Evolutionary conservation across 345 rosid genomes (phyloP), one percentile per base, ranked within the genome.

Genomic region (Rhizophora mangle): DNA sequence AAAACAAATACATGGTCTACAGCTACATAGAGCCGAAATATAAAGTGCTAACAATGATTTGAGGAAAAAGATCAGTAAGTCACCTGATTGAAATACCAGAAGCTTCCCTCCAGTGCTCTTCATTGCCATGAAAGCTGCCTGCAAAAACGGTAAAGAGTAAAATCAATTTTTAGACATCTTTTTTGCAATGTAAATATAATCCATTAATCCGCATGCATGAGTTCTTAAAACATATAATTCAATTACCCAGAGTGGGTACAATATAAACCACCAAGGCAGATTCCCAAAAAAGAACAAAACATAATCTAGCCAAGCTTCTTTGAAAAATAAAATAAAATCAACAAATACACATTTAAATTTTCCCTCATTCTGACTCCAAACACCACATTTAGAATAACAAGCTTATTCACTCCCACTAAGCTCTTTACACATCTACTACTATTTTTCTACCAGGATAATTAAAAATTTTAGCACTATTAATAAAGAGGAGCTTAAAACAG

Each of bases 111-210:
- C 98, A 69, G 84, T 93, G 74, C 76, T 86, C 85, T 91, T 91
- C 96, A 93, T 79, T 19, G 92, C 90, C 85, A 91, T 80, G 81
- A 80, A 91, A 68, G 91, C 92, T n/a, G 96, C 96, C 98, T 93
- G 87, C 66, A 67, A 78, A 21, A 9, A 31, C 6, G 47, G 49
- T 43, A 43, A 30, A 34, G n/a, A 60, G 34, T 36, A 60, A 5
- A 65, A 51, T 20, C 49, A 43, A 43, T 43, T 34, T n/a, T 2
- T 15, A 55, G 58, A 39, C 2, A 34, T 47, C 39, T 39, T 27
- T 57, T 6, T 1, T 29, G 11, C 13, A 29, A 29, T 43, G 18
- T 31, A 16, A 68, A 46, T 31, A 18, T 29, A 46, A n/a, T 18
- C 13, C 53, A 56, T 36, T 29, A 31, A 46, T 27, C 4, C 26